These are phyloP conservation scores for Clonostachys solani DNA, from an alignment of 2,329 filamentous ascomycete genomes.

Conservation along the genomic window DNA sequence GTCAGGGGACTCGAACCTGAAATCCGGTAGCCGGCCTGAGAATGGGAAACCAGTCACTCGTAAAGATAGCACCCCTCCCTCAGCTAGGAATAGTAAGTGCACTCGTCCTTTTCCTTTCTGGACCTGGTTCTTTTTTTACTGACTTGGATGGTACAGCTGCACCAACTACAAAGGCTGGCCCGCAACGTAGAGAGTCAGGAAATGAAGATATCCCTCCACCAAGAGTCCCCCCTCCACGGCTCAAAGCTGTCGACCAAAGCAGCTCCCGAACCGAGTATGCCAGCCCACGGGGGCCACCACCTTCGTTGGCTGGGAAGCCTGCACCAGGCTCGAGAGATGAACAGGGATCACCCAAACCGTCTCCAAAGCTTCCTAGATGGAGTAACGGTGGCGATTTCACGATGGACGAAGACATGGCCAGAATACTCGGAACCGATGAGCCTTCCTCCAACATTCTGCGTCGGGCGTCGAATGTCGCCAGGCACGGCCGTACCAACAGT, in stretches of 20 bases:
- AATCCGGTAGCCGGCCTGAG: constrained; percentile 31
- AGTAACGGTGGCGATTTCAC: constrained; percentile 84
- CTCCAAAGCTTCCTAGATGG: constrained; percentile 67
- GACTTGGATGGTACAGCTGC: too few species aligned
- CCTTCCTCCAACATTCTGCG: constrained; percentile 73
- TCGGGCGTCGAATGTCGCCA: constrained; percentile 87
- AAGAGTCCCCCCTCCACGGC: too few species aligned
- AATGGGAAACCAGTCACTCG: constrained; percentile 49
- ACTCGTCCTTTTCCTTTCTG: background rate
- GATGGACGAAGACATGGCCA: constrained; percentile 92
- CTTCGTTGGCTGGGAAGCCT: constrained; percentile 40
- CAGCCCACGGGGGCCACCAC: too few species aligned
- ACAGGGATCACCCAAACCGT: constrained; percentile 41
- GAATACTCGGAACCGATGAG: constrained; percentile 78
- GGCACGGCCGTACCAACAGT: constrained; percentile 87
- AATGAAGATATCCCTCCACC: too few species aligned
- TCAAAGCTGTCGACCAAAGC: background rate
- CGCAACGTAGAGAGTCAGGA: too few species aligned
- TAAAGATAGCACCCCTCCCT: constrained; percentile 53
- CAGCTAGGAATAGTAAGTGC: constrained; percentile 29
- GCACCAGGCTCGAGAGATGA: constrained; percentile 45
- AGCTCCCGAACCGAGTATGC: too few species aligned
- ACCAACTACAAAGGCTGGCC: too few species aligned
- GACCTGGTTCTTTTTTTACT: background rate
- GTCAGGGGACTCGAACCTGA: constrained; percentile 34